Evolutionary conservation across 257 asterid genomes (phyloP).

Genomic region (Parsonsia alboflavescens): DNA sequence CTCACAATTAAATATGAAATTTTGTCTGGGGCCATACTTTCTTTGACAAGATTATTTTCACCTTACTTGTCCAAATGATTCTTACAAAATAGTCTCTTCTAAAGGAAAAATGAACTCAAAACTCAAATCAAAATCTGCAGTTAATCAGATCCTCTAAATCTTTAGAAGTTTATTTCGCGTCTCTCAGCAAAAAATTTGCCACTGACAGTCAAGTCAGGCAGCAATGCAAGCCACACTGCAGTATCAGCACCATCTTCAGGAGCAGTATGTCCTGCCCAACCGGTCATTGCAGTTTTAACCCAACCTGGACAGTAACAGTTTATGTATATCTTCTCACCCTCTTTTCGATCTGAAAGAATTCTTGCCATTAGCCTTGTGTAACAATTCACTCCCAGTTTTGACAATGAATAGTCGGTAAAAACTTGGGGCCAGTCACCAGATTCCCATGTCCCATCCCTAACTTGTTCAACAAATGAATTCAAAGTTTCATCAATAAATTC

Average conservation of each 20-base stretch:
- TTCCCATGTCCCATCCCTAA: slow-evolving; percentile 68
- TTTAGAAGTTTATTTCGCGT: slow-evolving; percentile 69
- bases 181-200: slow-evolving; percentile 89
- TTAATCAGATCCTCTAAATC: too few species aligned
- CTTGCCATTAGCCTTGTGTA: slow-evolving; percentile 63
- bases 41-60: neutral
- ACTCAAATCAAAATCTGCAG: slow-evolving; percentile 6
- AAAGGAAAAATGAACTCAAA: neutral
- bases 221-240: slow-evolving; percentile 88
- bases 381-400: slow-evolving; percentile 69
- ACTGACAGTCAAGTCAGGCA: slow-evolving; percentile 43
- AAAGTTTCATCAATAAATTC: slow-evolving; percentile 57
- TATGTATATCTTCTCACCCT: slow-evolving; percentile 58
- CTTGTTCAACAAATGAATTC: slow-evolving; percentile 53
- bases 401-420: slow-evolving; percentile 80
- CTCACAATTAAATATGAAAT: too few species aligned
- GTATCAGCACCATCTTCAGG: slow-evolving; percentile 97
- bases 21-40: too few species aligned
- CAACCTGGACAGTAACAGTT: slow-evolving; percentile 93
- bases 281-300: slow-evolving; percentile 97
- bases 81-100: too few species aligned
- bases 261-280: slow-evolving; percentile 73
- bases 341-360: slow-evolving; percentile 39
- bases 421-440: slow-evolving; percentile 86
- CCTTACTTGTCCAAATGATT: neutral